Percentiles rank a stretch among this genome's conserved stretches.
These are phyloP conservation scores for Usnea hakonensis DNA, from an alignment of 495 filamentous ascomycete species.

Conservation along the genomic window DNA sequence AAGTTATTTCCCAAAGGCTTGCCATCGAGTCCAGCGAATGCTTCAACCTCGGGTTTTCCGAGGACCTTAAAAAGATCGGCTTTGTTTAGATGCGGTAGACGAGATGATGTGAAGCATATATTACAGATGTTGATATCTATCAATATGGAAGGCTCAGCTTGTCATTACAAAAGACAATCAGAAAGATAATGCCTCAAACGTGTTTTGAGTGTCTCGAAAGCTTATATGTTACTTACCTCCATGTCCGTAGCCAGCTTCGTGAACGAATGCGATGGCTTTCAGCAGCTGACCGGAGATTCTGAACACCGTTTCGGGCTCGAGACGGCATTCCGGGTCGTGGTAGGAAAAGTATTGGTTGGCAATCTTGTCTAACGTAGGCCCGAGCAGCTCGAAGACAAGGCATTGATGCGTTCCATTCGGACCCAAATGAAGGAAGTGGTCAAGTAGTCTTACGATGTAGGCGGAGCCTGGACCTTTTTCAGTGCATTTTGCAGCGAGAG, in stretches of 20 bases:
- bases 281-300: constrained; percentile 29
- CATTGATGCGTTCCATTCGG: constrained; percentile 40
- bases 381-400: constrained; percentile 40
- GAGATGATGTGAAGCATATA: background rate
- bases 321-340: constrained; percentile 15
- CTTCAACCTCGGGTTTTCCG: constrained; percentile 33
- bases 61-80: constrained; percentile 30
- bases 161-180: no score
- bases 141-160: background rate
- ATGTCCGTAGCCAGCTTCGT: constrained; percentile 32
- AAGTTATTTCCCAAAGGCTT: constrained; percentile 27
- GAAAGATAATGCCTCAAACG: no score
- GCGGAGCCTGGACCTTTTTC: constrained; percentile 17
- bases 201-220: no score
- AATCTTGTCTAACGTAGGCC: constrained; percentile 27
- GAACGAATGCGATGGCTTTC: constrained; percentile 27
- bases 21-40: constrained; percentile 30
- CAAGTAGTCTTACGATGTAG: constrained; percentile 33
- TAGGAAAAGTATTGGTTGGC: constrained; percentile 16
- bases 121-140: background rate
- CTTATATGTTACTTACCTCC: no score
- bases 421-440: constrained; percentile 34
- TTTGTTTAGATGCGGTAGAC: constrained; percentile 24
- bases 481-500: background rate
- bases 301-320: constrained; percentile 22